Percentiles rank a stretch among this genome's conserved stretches.
These are phyloP conservation scores for Solidago caesia DNA, from an alignment of 129 eudicot genomes.

Conservation along the genomic window DNA sequence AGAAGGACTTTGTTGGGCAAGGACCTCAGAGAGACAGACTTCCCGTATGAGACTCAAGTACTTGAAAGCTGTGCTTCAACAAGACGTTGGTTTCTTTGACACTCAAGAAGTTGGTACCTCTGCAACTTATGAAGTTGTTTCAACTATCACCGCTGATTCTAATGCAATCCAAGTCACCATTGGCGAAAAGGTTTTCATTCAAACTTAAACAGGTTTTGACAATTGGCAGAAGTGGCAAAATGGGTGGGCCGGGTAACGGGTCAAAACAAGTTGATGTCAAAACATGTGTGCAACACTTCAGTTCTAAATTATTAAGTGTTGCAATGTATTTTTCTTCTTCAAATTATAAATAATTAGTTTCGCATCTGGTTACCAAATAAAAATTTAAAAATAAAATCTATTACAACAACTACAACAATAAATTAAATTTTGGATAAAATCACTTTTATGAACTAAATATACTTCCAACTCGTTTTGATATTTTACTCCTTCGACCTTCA, in stretches of 20 bases:
- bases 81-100: conserved; percentile 77
- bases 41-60: conserved; percentile 65
- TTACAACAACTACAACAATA: background rate
- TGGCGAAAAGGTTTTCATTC: conserved; percentile 56
- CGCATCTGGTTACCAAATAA: no score
- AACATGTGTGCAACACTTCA: background rate
- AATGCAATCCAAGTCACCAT: conserved; percentile 57
- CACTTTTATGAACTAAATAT: no score
- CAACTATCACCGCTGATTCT: conserved; percentile 67
- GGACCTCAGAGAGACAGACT: conserved; percentile 76
- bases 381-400: no score
- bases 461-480: background rate
- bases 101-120: conserved; percentile 70
- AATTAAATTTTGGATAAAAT: background rate
- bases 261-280: background rate
- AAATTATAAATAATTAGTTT: no score
- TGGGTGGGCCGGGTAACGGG: background rate
- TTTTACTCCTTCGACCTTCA: background rate
- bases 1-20: conserved; percentile 80
- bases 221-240: conserved; percentile 1
- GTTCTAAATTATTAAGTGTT: no score
- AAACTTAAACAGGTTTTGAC: conserved; percentile 4
- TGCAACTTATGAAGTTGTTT: conserved; percentile 55
- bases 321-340: no score
- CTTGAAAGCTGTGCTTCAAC: conserved; percentile 72